Conservation (phyloP, 345 rosid species). For the Populus nigra region DNA sequence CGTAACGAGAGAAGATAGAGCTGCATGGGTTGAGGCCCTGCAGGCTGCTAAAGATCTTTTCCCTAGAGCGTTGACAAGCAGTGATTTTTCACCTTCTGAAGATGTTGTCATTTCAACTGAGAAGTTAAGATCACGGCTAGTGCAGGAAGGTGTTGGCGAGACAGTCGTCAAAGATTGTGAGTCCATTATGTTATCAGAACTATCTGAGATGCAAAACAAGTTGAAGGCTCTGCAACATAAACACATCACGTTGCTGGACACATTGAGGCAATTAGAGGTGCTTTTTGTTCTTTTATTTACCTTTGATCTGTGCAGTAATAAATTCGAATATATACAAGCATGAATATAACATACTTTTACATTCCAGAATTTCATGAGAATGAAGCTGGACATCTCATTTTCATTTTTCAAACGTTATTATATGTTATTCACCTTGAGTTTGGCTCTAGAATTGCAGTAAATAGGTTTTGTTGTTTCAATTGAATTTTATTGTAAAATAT, state of each 20-base stretch:
- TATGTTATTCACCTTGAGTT: neutral
- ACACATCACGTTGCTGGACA: conserved; percentile 65
- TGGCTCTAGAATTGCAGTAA: neutral
- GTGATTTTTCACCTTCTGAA: conserved; percentile 60
- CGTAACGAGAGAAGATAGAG: conserved; percentile 69
- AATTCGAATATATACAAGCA: neutral
- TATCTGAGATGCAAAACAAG: conserved; percentile 68
- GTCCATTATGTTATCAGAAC: conserved; percentile 77
- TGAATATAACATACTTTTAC: neutral
- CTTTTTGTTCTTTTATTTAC: conserved; percentile 11
- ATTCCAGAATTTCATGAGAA: neutral
- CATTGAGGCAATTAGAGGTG: conserved; percentile 93
- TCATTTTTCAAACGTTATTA: neutral
- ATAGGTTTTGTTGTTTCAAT: neutral
- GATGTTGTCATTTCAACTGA: conserved; percentile 82
- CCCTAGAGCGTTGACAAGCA: conserved; percentile 62
- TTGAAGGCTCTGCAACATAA: conserved; percentile 60
- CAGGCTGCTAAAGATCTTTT: conserved; percentile 80
- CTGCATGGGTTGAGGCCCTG: conserved; percentile 83
- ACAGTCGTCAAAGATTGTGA: conserved; percentile 73
- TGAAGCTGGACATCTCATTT: neutral
- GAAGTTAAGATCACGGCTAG: conserved; percentile 64
- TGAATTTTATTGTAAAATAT: neutral
- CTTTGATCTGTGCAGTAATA: neutral
- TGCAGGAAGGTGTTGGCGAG: conserved; percentile 79